These are phyloP conservation scores for Boletus tomentosulus DNA, from an alignment of 768 basidiomycete genomes.

Conservation along the genomic window DNA sequence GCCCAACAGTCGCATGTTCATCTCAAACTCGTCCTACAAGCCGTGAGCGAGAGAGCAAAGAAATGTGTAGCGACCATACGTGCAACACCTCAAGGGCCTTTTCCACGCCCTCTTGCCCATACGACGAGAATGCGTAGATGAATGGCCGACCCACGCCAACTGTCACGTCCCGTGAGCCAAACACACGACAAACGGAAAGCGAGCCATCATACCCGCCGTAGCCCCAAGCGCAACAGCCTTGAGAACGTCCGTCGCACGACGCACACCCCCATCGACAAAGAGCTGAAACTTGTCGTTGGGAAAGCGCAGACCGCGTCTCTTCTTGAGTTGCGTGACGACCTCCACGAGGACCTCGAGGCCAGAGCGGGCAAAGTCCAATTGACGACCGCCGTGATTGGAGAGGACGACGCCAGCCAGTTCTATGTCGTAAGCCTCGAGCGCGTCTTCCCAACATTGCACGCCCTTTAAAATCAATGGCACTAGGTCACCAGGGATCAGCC, in stretches of 20 bases:
- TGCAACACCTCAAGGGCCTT: conserved; percentile 75
- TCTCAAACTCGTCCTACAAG: conserved; percentile 89
- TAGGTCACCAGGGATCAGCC: conserved; percentile 24
- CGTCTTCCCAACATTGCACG: conserved; percentile 88
- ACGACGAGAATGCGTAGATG: conserved; percentile 83
- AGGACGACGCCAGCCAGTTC: conserved; percentile 75
- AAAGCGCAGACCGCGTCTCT: conserved; percentile 62
- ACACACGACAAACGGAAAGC: not conserved
- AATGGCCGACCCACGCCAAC: conserved; percentile 87
- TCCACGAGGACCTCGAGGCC: conserved; percentile 89
- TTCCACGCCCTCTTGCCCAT: conserved; percentile 85
- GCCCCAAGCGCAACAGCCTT: conserved; percentile 88
- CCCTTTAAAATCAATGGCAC: conserved; percentile 93
- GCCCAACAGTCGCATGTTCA: conserved; percentile 93
- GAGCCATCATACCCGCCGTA: conserved; percentile 55
- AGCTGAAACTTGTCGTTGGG: conserved; percentile 81
- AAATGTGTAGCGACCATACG: conserved; percentile 36
- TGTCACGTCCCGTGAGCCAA: conserved; percentile 20
- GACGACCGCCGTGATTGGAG: conserved; percentile 83
- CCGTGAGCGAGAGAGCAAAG: not conserved
- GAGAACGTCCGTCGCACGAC: conserved; percentile 84
- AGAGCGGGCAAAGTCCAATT: conserved; percentile 77
- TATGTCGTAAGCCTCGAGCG: conserved; percentile 75
- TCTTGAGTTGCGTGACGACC: conserved; percentile 69
- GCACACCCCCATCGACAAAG: conserved; percentile 92